These are phyloP conservation scores for Penicillium subrubescens DNA, from an alignment of 495 filamentous ascomycete species.

Conservation along the genomic window DNA sequence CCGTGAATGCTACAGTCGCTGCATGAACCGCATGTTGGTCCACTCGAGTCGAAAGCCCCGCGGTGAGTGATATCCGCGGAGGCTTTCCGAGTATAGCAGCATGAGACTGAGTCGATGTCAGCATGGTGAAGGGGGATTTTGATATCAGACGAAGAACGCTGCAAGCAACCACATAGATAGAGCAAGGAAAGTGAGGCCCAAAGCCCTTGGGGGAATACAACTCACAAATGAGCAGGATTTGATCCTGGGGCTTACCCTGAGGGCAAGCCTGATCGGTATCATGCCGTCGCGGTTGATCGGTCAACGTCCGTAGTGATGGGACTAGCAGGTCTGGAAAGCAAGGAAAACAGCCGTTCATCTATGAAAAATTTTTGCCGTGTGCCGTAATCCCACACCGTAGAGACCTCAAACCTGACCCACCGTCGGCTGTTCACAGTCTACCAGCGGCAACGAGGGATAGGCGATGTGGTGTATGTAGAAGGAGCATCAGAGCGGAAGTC, in stretches of 20 bases:
- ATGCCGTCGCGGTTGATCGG: slow-evolving; percentile 19
- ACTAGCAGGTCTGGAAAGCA: slow-evolving; percentile 8
- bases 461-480: not conserved
- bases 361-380: slow-evolving; percentile 17
- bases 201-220: slow-evolving; percentile 10
- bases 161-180: not conserved
- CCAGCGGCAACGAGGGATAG: not conserved
- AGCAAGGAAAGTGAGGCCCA: not conserved
- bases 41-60: slow-evolving; percentile 7
- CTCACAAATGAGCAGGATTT: slow-evolving; percentile 22
- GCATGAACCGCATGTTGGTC: slow-evolving; percentile 17
- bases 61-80: slow-evolving; percentile 21
- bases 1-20: not conserved
- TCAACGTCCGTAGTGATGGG: slow-evolving; percentile 22
- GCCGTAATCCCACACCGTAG: slow-evolving; percentile 10
- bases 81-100: slow-evolving; percentile 10
- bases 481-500: slow-evolving; percentile 21
- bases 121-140: slow-evolving; percentile 17
- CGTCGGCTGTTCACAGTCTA: not conserved
- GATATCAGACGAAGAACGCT: not conserved
- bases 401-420: slow-evolving; percentile 15
- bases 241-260: slow-evolving; percentile 19
- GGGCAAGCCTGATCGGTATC: slow-evolving; percentile 15
- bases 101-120: slow-evolving; percentile 26
- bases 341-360: slow-evolving; percentile 11